Evolutionary conservation across 2,329 filamentous ascomycete species (phyloP).

Genomic region (Elsinoe batatas): DNA sequence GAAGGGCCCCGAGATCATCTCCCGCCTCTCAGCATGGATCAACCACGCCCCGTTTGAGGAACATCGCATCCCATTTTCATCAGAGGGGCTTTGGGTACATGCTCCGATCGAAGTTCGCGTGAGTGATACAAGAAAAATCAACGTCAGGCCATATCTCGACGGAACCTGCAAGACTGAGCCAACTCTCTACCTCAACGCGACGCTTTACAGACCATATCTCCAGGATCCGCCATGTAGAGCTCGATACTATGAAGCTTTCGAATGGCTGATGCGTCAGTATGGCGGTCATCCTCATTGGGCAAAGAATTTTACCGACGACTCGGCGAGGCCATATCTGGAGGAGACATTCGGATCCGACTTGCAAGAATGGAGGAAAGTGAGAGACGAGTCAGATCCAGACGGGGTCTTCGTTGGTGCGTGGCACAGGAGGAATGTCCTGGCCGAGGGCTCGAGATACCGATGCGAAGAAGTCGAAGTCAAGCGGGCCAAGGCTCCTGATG

Average conservation of each 20-base stretch:
- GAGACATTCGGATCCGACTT: conserved; percentile 61
- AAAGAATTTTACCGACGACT: conserved; percentile 73
- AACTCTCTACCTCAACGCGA: conserved; percentile 82
- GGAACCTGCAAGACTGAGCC: conserved; percentile 58
- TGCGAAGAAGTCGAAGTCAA: conserved; percentile 36
- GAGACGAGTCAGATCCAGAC: conserved; percentile 63
- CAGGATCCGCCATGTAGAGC: conserved; percentile 64
- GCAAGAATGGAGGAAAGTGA: conserved; percentile 55
- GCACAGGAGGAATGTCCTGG: conserved; percentile 62
- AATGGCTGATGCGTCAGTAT: conserved; percentile 80
- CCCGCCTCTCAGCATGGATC: conserved; percentile 77
- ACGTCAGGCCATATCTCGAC: conserved; percentile 58
- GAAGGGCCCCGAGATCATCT: conserved; percentile 78
- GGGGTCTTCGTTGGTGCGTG: conserved; percentile 87
- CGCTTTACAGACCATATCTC: conserved; percentile 73
- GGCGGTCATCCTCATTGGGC: conserved; percentile 82
- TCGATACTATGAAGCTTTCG: conserved; percentile 81
- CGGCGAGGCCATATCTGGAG: conserved; percentile 25
- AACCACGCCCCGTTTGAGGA: conserved; percentile 58
- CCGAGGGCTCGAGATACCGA: conserved; percentile 25
- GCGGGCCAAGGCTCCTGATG: conserved; percentile 29
- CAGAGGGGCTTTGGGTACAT: conserved; percentile 71
- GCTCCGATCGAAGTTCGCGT: conserved; percentile 89
- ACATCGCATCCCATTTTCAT: conserved; percentile 66
- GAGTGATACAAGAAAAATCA: conserved; percentile 51